Evolutionary conservation across 2,329 filamentous ascomycete genomes (phyloP), one percentile per base, ranked within the genome.

Genomic region (Aurifilum marmelostoma): DNA sequence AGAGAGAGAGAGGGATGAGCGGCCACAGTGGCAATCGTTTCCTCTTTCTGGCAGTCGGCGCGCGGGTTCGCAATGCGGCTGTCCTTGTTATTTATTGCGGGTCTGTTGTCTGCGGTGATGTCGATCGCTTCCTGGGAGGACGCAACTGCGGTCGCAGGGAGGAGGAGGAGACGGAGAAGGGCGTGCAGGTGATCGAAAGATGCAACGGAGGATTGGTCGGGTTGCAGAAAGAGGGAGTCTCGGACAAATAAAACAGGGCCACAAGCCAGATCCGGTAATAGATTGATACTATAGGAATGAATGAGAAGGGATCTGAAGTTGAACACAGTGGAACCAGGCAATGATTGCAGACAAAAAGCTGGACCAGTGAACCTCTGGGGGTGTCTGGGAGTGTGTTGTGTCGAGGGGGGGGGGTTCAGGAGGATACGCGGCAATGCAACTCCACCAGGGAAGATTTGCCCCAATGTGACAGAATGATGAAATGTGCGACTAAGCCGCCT

Each of bases 41-140:
- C 63, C 63, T 65, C n/a, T 32, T 65, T 54, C 21, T 65, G 50
- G 37, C 37, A 62, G 59, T 59, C 18, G 63, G 37, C 47, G 27
- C 39, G 37, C 24, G 24, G 52, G 52, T 43, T 43, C 27, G 43
- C 62, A 54, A 54, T 43, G 52, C 52, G 54, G 52, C 37, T 34
- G n/a, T 58, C 63, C 63, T 65, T 65, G 63, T 58, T n/a, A 18
- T 21, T 43, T 65, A 59, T 65, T 65, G 63, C 63, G 63, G 63
- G 63, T 59, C 63, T 39, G 37, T 24, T 58, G 24, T 59, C 14
- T 29, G 63, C 34, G 63, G 47, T 37, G 37, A 47, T 59, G 63
- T 59, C 52, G 63, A 58, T 54, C 63, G 52, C 50, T 21, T 21
- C 52, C 43, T 47, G 43, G 50, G 63, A 29, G 27, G 29, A 39